phyloP scores from a whole-genome alignment of 2,329 filamentous ascomycete species.

The Nigrograna mackinnonii region DNA sequence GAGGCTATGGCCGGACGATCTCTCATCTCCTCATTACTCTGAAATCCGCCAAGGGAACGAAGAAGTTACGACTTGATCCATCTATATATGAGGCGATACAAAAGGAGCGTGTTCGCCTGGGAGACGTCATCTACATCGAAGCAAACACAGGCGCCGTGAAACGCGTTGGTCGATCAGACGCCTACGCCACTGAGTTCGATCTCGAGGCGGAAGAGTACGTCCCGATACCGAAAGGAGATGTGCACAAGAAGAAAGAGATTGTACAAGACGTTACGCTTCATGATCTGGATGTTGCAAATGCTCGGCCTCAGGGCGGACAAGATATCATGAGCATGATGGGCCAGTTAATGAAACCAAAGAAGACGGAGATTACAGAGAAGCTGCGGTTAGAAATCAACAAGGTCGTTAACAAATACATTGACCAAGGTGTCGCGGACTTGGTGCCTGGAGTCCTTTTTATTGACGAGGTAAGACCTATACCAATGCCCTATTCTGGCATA shows the following conservation, averaged over 20 bases:
- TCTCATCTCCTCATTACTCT: conserved; percentile 92
- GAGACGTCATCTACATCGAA: conserved; percentile 99
- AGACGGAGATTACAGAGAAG: conserved; percentile 99
- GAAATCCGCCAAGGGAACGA: conserved; percentile 94
- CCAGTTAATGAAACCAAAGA: conserved; percentile 98
- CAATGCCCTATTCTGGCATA: conserved; percentile 19
- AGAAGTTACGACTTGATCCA: conserved; percentile 94
- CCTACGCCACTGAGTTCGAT: conserved; percentile 97
- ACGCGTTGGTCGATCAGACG: conserved; percentile 91
- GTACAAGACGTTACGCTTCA: conserved; percentile 98
- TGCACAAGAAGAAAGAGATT: conserved; percentile 99
- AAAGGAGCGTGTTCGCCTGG: conserved; percentile 93
- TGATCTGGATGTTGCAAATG: conserved; percentile 94
- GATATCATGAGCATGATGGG: conserved; percentile 99
- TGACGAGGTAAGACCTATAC: conserved; percentile 72
- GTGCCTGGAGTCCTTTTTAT: conserved; percentile 99
- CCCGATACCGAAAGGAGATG: conserved; percentile 96
- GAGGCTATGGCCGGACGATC: conserved; percentile 96
- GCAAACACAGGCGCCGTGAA: conserved; percentile 98
- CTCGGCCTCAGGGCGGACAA: conserved; percentile 92
- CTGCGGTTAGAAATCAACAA: conserved; percentile 96
- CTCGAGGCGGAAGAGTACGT: conserved; percentile 99
- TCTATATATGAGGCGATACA: conserved; percentile 99
- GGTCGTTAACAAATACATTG: conserved; percentile 98
- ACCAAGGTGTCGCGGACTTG: conserved; percentile 95